phyloP scores from a whole-genome alignment of 2,329 filamentous ascomycete species.

The Diaporthe aspalathi region DNA sequence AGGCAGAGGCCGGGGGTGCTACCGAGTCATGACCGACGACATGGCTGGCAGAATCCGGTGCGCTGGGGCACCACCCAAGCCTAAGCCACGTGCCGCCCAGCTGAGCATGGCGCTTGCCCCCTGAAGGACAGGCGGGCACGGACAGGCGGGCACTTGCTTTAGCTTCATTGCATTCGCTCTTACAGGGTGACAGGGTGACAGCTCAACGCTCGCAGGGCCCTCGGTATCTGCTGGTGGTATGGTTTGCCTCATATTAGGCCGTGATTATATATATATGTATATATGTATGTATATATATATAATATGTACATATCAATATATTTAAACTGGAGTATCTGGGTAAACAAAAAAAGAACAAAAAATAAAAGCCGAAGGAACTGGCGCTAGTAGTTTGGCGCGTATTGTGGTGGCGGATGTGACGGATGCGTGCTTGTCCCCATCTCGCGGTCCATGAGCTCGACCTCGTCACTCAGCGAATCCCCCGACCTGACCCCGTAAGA shows the following conservation, averaged over 20 bases:
- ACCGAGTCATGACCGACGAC: constrained; percentile 3
- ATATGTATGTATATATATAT: background rate
- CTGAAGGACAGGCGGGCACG: too few relatives aligned
- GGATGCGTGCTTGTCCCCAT: constrained; percentile 19
- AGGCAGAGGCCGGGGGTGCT: background rate
- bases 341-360: background rate
- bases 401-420: constrained; percentile 3
- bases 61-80: background rate
- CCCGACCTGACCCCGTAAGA: constrained; percentile 30
- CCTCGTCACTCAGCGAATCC: constrained; percentile 37
- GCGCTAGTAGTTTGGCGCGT: constrained; percentile 16
- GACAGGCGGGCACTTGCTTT: background rate
- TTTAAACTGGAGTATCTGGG: background rate
- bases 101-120: too few relatives aligned
- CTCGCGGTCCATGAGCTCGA: constrained; percentile 37
- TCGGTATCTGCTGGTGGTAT: background rate
- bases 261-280: background rate
- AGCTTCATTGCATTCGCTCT: background rate
- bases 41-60: constrained; percentile 6
- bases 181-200: background rate
- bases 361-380: too few relatives aligned
- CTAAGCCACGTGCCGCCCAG: constrained; percentile 15
- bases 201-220: background rate
- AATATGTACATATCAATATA: background rate
- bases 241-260: background rate